Conservation (phyloP, 441 rosid species). For the Pelargonium fulgidum region DNA sequence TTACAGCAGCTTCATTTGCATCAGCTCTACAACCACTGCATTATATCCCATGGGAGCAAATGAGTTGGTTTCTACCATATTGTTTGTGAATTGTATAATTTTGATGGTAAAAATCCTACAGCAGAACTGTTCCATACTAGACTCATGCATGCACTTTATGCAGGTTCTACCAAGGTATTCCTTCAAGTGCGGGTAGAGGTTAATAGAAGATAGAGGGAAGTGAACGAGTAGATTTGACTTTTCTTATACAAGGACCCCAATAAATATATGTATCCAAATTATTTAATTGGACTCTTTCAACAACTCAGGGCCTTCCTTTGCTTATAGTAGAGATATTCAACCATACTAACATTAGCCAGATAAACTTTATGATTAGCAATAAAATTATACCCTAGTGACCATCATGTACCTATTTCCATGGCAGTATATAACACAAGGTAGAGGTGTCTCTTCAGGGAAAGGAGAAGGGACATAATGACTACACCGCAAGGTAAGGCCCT, state of each 20-base stretch:
- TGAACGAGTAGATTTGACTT: no score
- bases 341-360: background rate
- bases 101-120: background rate
- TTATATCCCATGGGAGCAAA: constrained; percentile 23
- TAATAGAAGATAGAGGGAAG: no score
- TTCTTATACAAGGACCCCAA: no score
- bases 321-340: background rate
- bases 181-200: no score
- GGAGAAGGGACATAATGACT: constrained; percentile 80
- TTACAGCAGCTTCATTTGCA: constrained; percentile 93
- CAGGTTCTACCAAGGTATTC: no score
- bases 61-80: constrained; percentile 17
- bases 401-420: constrained; percentile 78
- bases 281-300: no score
- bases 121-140: no score
- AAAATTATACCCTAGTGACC: background rate
- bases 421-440: constrained; percentile 95
- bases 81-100: background rate
- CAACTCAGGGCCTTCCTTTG: no score
- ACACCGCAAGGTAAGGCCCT: constrained; percentile 77
- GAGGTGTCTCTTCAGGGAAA: constrained; percentile 59
- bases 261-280: no score
- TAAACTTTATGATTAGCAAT: background rate
- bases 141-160: no score
- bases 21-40: constrained; percentile 96